These are phyloP conservation scores for Penicillium cinerascens DNA, from an alignment of 495 filamentous ascomycete genomes.

Conservation along the genomic window DNA sequence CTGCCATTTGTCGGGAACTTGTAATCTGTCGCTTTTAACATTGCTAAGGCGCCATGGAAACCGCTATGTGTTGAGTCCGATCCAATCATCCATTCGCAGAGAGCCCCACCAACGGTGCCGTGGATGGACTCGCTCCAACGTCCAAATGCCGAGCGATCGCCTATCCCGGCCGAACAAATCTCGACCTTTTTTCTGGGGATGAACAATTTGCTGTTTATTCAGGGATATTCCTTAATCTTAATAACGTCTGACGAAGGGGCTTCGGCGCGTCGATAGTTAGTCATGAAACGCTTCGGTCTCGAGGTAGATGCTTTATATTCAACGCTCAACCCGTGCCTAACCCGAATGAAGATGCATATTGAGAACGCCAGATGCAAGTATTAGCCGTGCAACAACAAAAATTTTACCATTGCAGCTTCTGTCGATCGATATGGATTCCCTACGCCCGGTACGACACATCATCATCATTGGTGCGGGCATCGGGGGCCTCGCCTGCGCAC, in stretches of 20 bases:
- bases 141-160: conserved; percentile 23
- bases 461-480: conserved; percentile 56
- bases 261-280: neutral
- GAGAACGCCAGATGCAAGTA: neutral
- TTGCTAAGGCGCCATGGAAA: neutral
- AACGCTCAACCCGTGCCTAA: neutral
- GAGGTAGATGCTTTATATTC: conserved; percentile 1
- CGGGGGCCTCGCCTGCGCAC: conserved; percentile 51
- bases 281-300: neutral
- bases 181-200: conserved; percentile 1
- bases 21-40: neutral
- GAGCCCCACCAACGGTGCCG: conserved; percentile 16
- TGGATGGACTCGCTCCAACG: neutral
- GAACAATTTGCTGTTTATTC: neutral
- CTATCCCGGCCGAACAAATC: conserved; percentile 22
- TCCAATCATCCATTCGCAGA: neutral
- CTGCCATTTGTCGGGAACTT: neutral
- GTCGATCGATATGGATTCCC: conserved; percentile 7
- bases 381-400: neutral
- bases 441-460: conserved; percentile 29
- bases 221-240: neutral
- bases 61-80: neutral
- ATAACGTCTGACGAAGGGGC: neutral
- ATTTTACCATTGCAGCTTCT: neutral
- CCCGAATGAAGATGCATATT: neutral